Evolutionary conservation across 2,329 filamentous ascomycete species (phyloP), one percentile per base, ranked within the genome.

Genomic region (Graphilbum fragrans): DNA sequence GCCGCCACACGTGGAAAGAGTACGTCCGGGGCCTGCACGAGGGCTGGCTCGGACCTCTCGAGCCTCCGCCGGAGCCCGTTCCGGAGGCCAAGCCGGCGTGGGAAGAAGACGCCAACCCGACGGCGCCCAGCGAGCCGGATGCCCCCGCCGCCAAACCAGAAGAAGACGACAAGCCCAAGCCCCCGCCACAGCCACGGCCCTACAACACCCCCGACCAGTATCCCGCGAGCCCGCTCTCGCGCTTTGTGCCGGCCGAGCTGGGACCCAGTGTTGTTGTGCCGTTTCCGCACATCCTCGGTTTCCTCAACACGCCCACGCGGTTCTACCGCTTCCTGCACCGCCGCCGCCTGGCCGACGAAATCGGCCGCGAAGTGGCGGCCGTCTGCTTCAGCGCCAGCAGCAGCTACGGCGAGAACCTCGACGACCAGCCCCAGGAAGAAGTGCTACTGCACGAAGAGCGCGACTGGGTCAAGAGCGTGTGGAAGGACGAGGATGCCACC

Each of bases 1-100:
- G 92, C 12, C 70, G 90, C 43, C 84, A 95, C 57, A 81, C 90
- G 10, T 98, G 92, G 92, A 98, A 95, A 64, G 92, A 98, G 62
- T 98, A 96, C 58, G 67, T 96, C 20, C 74, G 88, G 44, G 92
- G 92, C 36, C 57, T 96, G 50, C 92, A 98, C 58, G 92, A 98
- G 62, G 92, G 92, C 42, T 98, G 92, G 90, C 65, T 98, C 20
- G 90, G 92, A 0, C 87, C 92, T 8, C 65, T 94, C 35, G 75
- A 82, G 45, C 62, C 77, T 42, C 82, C 82, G 2, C 53, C 57
- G 22, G 56, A 63, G 41, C 56, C 47, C 39, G 53, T 43, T 34
- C 48, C 55, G 23, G 52, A 54, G 7, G 49, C 51, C n/a, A n/a
- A n/a, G n/a, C n/a, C n/a, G n/a, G n/a, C n/a, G n/a, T n/a, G n/a